Base-by-base conservation (phyloP, 2,329 filamentous ascomycete species). In the Ophiosphaerella narmari region DNA sequence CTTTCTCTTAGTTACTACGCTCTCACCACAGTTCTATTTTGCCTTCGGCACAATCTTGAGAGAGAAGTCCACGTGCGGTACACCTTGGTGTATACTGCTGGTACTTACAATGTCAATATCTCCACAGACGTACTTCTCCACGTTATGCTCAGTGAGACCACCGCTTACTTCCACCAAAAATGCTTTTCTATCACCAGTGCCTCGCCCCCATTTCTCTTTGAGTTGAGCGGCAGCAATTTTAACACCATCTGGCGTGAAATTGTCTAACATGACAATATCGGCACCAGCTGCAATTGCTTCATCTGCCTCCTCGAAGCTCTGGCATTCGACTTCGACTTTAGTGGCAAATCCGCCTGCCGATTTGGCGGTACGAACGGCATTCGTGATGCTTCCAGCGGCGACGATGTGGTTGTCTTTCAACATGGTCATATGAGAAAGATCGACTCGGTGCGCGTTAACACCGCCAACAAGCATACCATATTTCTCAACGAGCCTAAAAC, bases 381-480 rank as follows among this genome's bases (percentile, higher is more conserved):
- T 85, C 1, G 88, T 86, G 73, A 99, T 97, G 69, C 88, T 90
- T 23, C 80, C 80, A 46, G 89, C 87, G 55, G 90, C 91, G 88
- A 93, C 97, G 49, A 99, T 88, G 75, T 99, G 94, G 75, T 99
- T 99, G 76, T 99, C 94, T 79, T 99, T 99, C 59, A 99, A 82
- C 94, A 99, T 99, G 48, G 92, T 92, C 94, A 99, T 97, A 58
- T 87, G 84, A 72, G 73, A 77, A 2, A 99, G 80, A 72, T 99
- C 94, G 76, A 96, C 90, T 29, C 94, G 82, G 74, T 99, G 94
- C 2, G 87, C 85, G 75, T 99, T 94, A 13, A 91, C 92, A 9
- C 94, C 94, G 48, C 93, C 94, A 13, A 96, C 88, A 18, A 97
- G 79, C 88, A 99, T 97, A 62, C 91, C 94, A 74, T 99, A 99